Base-by-base conservation (phyloP, 2,329 filamentous ascomycete genomes). In the Pseudogymnoascus sp. region DNA sequence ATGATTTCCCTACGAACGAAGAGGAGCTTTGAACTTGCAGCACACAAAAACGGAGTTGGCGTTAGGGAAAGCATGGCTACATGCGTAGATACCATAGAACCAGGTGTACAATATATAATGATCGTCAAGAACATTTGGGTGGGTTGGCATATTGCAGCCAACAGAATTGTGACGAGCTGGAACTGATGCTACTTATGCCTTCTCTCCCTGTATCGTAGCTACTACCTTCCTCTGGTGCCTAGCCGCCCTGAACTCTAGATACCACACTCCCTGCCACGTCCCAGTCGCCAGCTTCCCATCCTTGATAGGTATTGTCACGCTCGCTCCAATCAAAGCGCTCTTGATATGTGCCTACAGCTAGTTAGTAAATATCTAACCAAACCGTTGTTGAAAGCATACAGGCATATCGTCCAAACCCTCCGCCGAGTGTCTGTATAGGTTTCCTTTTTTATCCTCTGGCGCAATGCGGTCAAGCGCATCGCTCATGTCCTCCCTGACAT, bases 391-490 rank as follows among this genome's bases (percentile, higher is more conserved):
- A 50, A 61, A 60, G 79, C 81, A 63, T 73, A 90, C 89, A 38
- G 95, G 95, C 91, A 98, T 97, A 76, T 98, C 95, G 78, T 99
- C 95, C 61, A 79, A 76, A 0, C 95, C 95, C 80, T 96, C 95
- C 0, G 89, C 93, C 71, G 84, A 86, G 77, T 99, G 95, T 46
- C 90, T 80, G 77, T 98, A 99, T 53, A 98, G 75, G 7, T 84
- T 81, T 2, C 89, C 88, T 72, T 87, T 88, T 24, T 82, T 83
- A 62, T 96, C 93, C 72, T 90, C 89, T 0, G 93, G 92, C 43
- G 89, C 95, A 71, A 99, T 89, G 50, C 92, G 82, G 76, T 99
- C 93, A 68, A 99, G 80, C 56, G 93, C 91, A 78, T 97, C 91
- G 72, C 86, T 91, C 93, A 98, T 96, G 76, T 99, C 92, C 41